A percentile compares a stretch with the other conserved stretches of the same genome.
Conservation (phyloP, 139 green algal genomes). For the Chlorella ohadii region DNA sequence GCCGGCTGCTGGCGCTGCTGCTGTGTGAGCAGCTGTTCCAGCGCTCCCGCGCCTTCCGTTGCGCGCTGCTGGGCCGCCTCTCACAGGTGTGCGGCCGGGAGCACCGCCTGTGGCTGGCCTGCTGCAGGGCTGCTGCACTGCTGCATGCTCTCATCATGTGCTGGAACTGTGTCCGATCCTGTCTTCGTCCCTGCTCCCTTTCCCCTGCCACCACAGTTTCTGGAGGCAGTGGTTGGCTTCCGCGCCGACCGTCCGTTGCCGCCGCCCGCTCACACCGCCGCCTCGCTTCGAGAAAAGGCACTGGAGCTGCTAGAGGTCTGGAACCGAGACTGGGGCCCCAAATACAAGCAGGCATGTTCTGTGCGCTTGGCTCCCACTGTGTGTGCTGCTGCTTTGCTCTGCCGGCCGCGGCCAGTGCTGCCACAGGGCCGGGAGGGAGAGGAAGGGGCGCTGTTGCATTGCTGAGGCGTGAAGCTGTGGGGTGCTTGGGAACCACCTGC, state of each 20-base stretch:
- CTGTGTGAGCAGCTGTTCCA: conserved; percentile 52
- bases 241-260: conserved; percentile 41
- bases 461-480: too few species aligned
- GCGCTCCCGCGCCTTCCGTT: conserved; percentile 47
- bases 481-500: too few species aligned
- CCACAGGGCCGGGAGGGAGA: background rate
- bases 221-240: conserved; percentile 52
- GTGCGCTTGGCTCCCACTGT: too few species aligned
- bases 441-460: background rate
- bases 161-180: background rate
- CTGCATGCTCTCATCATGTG: background rate
- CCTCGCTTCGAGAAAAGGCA: conserved; percentile 31
- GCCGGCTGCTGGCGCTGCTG: conserved; percentile 46
- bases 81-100: background rate
- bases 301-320: conserved; percentile 47
- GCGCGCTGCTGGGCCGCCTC: background rate
- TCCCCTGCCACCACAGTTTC: conserved; percentile 28
- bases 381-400: too few species aligned
- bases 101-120: background rate
- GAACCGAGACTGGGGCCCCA: conserved; percentile 28
- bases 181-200: background rate
- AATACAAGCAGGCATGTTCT: conserved; percentile 43
- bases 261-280: conserved; percentile 34
- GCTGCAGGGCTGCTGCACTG: background rate
- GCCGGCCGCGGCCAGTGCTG: background rate